Evolutionary conservation across 257 asterid species (phyloP).

Genomic region (Solanum chmielewskii): DNA sequence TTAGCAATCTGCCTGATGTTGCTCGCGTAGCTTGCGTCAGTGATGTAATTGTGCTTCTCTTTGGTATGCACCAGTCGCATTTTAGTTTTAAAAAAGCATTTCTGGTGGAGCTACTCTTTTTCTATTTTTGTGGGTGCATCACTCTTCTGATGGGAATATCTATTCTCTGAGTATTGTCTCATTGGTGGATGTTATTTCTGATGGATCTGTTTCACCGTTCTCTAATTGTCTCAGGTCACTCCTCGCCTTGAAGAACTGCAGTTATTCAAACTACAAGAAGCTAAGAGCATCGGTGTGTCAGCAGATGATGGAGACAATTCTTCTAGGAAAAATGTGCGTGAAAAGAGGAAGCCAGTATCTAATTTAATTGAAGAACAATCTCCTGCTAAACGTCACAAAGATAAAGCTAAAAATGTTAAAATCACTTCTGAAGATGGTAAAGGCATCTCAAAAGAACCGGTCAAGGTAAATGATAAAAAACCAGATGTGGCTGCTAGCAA

Average conservation of each 20-base stretch:
- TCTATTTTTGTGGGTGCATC: not conserved
- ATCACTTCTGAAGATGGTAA: conserved; percentile 22
- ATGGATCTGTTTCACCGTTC: not conserved
- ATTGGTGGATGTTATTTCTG: not conserved
- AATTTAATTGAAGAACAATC: conserved; percentile 37
- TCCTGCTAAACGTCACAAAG: conserved; percentile 63
- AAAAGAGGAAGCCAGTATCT: conserved; percentile 65
- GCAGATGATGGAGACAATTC: conserved; percentile 38
- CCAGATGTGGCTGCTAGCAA: conserved; percentile 18
- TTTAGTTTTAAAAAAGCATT: not conserved
- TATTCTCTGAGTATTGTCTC: not conserved
- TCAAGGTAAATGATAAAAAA: conserved; percentile 25
- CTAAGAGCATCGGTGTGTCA: conserved; percentile 27
- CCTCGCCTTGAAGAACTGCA: conserved; percentile 95
- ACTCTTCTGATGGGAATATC: not conserved
- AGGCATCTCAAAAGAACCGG: conserved; percentile 20
- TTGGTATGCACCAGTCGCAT: not conserved
- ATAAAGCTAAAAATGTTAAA: conserved; percentile 24
- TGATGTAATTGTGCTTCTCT: not conserved
- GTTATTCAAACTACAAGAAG: conserved; percentile 63
- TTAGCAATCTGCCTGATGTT: not conserved
- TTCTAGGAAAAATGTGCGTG: conserved; percentile 37
- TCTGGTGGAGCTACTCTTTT: not conserved
- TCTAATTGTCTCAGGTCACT: conserved; percentile 47
- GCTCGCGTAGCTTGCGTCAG: not conserved